Evolutionary conservation across 768 basidiomycete genomes (phyloP).

Genomic region (Auricularia auricula-judae): DNA sequence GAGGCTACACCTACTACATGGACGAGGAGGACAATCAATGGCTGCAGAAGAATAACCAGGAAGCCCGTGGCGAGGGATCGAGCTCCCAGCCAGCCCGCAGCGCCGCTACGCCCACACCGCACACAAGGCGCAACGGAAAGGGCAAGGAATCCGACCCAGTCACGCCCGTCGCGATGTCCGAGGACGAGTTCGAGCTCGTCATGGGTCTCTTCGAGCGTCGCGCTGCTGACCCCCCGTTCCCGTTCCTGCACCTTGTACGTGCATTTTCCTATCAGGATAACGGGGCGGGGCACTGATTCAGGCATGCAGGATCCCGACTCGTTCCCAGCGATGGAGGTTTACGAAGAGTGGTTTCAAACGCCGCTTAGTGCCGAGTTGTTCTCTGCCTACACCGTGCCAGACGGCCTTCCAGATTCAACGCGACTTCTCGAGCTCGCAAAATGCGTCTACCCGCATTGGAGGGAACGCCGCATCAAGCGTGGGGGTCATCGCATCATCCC

Average conservation of each 20-base stretch:
- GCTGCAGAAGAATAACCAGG: slow-evolving; percentile 86
- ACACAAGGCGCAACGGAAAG: slow-evolving; percentile 65
- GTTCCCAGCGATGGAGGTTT: not conserved
- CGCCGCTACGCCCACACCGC: slow-evolving; percentile 53
- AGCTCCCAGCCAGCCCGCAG: slow-evolving; percentile 60
- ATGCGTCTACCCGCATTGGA: slow-evolving; percentile 81
- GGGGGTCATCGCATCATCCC: slow-evolving; percentile 83
- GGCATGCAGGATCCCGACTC: not conserved
- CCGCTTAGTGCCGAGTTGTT: not conserved
- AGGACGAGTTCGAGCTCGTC: slow-evolving; percentile 90
- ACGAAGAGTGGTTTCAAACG: not conserved
- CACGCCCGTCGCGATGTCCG: slow-evolving; percentile 46
- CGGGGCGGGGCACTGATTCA: not conserved
- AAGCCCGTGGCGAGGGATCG: slow-evolving; percentile 76
- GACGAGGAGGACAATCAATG: slow-evolving; percentile 94
- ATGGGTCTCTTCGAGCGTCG: slow-evolving; percentile 92
- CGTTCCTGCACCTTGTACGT: slow-evolving; percentile 83
- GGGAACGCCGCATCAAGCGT: slow-evolving; percentile 67
- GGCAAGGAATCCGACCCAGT: slow-evolving; percentile 49
- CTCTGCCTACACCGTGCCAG: not conserved
- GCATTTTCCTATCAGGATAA: not conserved
- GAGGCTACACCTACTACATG: slow-evolving; percentile 84
- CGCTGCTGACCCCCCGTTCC: slow-evolving; percentile 71
- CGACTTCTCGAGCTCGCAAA: slow-evolving; percentile 56
- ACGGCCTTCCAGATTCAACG: not conserved